Percentiles rank a stretch among this genome's conserved stretches.
Conservation (phyloP, 139 green algal genomes). For the Tetradesmus obliquus region DNA sequence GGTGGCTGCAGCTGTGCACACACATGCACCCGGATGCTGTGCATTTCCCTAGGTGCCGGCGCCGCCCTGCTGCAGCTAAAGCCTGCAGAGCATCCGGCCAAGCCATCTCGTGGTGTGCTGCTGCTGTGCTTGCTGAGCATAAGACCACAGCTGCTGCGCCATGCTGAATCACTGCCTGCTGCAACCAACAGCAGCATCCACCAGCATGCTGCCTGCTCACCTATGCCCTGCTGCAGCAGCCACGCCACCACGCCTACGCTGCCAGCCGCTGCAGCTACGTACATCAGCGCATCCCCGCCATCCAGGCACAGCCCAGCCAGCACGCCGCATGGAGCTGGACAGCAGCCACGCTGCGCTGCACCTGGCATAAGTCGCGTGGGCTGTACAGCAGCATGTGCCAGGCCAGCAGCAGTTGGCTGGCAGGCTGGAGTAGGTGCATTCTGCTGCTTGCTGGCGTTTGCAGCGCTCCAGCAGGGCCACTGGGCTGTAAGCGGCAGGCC, state of each 20-base stretch:
- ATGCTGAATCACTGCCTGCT: neutral
- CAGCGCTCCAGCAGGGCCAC: neutral
- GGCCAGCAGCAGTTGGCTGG: neutral
- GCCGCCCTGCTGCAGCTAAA: no score
- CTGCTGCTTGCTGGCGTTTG: neutral
- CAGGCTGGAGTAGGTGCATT: neutral
- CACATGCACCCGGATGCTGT: no score
- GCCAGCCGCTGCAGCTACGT: conserved; percentile 1
- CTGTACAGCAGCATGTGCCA: neutral
- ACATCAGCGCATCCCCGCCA: conserved; percentile 11
- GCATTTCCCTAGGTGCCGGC: no score
- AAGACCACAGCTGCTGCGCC: neutral
- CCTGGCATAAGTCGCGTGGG: no score
- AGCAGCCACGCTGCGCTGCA: neutral
- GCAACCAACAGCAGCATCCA: neutral
- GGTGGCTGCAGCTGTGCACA: no score
- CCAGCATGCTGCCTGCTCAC: neutral
- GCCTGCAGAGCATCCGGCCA: no score
- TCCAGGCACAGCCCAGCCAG: neutral
- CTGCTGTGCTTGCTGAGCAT: neutral
- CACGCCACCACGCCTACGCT: neutral
- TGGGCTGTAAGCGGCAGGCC: neutral
- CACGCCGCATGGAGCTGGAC: neutral
- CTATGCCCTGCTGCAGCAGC: conserved; percentile 30
- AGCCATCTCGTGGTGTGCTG: no score